Evolutionary conservation across 768 basidiomycete species (phyloP), one percentile per base, ranked within the genome.

Genomic region (Lentinula guzmanii): DNA sequence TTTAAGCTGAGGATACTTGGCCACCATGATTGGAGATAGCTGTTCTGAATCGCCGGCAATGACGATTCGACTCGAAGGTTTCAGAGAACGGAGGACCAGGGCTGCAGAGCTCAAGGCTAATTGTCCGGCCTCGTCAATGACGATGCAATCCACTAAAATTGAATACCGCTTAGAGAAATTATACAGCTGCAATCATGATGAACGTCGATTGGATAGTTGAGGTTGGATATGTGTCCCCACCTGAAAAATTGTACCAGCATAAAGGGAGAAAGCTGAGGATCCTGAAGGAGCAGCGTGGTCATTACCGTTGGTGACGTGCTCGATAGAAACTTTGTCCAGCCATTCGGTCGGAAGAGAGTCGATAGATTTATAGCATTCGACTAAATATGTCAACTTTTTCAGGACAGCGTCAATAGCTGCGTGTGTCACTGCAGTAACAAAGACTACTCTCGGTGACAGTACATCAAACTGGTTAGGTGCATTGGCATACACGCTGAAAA

Each of bases 41-140:
- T 82, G 82, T 60, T 82, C 79, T 0, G 79, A 80, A 65, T 83
- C 82, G 10, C 82, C 82, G 21, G 81, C 79, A 51, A 82, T 70
- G 21, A 83, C 73, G 21, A 83, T 74, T 21, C 77, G 72, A 5
- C 79, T 78, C 2, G 63, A 62, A 1, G 71, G 63, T 13, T 66
- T 66, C 7, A 83, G 71, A 16, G 74, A 74, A 10, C 80, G 74
- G 37, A 82, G 67, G 1, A 82, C 81, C 5, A 83, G 68, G 6
- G 81, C 74, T 9, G 79, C 70, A 4, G 76, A 74, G 41, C 75
- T 75, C n/a, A 83, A 66, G 1, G 78, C 72, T 4, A 83, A 75
- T 67, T 83, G 82, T 6, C 81, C 79, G 2, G 81, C 82, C 69
- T 83, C 82, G 62, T 83, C 82, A 21, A 81, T 73, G 28, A 82